phyloP scores from a whole-genome alignment of 2,329 filamentous ascomycete genomes.

The Graphilbum sp. region DNA sequence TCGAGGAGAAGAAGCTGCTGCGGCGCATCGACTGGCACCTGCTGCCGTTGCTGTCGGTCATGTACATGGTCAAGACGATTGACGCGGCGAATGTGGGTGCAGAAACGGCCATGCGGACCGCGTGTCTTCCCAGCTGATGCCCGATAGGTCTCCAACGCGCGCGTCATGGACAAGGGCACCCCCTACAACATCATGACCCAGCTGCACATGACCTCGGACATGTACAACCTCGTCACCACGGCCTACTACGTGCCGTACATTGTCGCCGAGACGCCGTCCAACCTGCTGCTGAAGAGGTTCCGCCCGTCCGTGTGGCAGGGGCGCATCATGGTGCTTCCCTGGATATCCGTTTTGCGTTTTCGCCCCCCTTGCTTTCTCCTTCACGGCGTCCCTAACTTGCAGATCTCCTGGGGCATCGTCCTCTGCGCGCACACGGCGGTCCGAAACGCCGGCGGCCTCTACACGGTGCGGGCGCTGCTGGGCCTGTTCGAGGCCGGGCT shows the following conservation, averaged over 20 bases:
- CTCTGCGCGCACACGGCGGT: constrained; percentile 39
- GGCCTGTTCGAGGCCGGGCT: constrained; percentile 52
- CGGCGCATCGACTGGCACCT: constrained; percentile 8
- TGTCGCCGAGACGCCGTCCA: constrained; percentile 61
- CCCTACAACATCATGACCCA: constrained; percentile 23
- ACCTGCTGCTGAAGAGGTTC: constrained; percentile 58
- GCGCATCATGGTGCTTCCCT: constrained; percentile 47
- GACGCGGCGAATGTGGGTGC: constrained; percentile 5
- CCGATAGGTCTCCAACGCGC: constrained; percentile 22
- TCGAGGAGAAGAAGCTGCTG: constrained; percentile 8
- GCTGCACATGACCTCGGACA: constrained; percentile 21
- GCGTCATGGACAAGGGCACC: constrained; percentile 26
- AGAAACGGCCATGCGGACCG: no score
- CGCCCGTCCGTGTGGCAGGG: constrained; percentile 62
- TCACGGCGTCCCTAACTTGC: neutral
- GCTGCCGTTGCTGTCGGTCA: constrained; percentile 6
- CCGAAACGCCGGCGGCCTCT: constrained; percentile 27
- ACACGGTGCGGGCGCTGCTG: constrained; percentile 37
- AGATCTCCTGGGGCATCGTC: constrained; percentile 26
- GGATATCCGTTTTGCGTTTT: no score
- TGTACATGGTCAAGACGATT: constrained; percentile 9
- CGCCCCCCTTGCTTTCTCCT: no score
- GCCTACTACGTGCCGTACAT: constrained; percentile 48
- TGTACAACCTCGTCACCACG: constrained; percentile 22
- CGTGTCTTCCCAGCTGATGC: no score